A percentile compares a stretch with the other conserved stretches of the same genome.
Conservation (phyloP, 768 basidiomycete genomes). For the Tephrocybe rancida region DNA sequence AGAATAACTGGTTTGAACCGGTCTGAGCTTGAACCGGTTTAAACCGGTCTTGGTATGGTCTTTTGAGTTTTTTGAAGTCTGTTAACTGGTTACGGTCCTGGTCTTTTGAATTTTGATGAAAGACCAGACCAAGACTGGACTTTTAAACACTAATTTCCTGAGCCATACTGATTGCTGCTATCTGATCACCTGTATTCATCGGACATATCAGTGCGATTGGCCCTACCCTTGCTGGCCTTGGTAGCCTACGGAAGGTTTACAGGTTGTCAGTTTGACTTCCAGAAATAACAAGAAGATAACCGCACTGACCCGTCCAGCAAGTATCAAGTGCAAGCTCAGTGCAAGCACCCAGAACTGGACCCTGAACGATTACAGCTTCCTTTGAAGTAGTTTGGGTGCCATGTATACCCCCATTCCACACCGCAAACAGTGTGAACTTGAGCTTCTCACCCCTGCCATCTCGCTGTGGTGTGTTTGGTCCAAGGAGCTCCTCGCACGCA, state of each 20-base stretch:
- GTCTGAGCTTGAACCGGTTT: not conserved
- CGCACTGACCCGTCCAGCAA: slow-evolving; percentile 15
- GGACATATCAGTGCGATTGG: slow-evolving; percentile 6
- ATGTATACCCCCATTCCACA: slow-evolving; percentile 13
- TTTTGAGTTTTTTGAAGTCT: too few species aligned
- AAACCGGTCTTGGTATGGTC: too few species aligned
- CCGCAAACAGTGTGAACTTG: not conserved
- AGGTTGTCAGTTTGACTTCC: not conserved
- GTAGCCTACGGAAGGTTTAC: slow-evolving; percentile 13
- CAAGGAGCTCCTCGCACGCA: slow-evolving; percentile 19
- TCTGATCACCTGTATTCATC: not conserved
- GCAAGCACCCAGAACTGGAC: slow-evolving; percentile 15
- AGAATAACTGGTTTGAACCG: too few species aligned
- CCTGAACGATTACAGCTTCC: slow-evolving; percentile 13
- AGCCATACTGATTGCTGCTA: not conserved
- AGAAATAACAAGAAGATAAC: not conserved
- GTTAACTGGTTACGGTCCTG: too few species aligned
- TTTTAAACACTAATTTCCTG: not conserved
- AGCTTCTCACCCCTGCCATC: not conserved
- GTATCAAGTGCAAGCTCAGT: slow-evolving; percentile 13
- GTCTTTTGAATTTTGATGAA: too few species aligned
- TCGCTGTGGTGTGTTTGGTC: not conserved
- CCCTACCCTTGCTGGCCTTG: slow-evolving; percentile 15
- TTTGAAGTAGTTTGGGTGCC: slow-evolving; percentile 13
- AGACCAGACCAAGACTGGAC: too few species aligned